A percentile compares a stretch with the other conserved stretches of the same genome.
phyloP scores from a whole-genome alignment of 2,329 filamentous ascomycete genomes.

The Penicillium capsulatum region DNA sequence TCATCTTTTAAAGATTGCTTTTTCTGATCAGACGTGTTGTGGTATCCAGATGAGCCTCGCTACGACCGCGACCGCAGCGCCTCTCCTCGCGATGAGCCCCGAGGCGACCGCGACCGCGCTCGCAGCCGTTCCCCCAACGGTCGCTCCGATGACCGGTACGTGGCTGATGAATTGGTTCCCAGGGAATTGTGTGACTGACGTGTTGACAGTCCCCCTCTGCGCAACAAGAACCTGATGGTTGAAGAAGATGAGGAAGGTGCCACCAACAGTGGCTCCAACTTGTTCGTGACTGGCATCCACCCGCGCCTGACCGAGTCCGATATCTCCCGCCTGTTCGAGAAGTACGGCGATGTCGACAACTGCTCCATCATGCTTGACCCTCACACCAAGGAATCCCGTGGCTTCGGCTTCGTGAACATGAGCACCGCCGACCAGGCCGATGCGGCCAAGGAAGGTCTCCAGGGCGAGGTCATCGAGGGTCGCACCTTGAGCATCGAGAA shows the following conservation, averaged over 20 bases:
- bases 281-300: slow-evolving; percentile 98
- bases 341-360: slow-evolving; percentile 97
- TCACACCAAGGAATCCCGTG: slow-evolving; percentile 96
- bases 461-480: slow-evolving; percentile 92
- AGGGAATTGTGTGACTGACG: background rate
- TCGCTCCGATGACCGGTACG: slow-evolving; percentile 52
- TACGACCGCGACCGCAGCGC: slow-evolving; percentile 64
- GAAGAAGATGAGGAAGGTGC: slow-evolving; percentile 67
- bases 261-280: slow-evolving; percentile 90
- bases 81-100: slow-evolving; percentile 58
- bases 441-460: slow-evolving; percentile 90
- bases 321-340: slow-evolving; percentile 92
- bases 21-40: background rate
- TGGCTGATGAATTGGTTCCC: slow-evolving; percentile 1
- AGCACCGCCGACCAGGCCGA: slow-evolving; percentile 90
- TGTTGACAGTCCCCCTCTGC: slow-evolving; percentile 2
- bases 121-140: slow-evolving; percentile 63
- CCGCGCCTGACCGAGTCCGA: slow-evolving; percentile 85
- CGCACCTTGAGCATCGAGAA: slow-evolving; percentile 98
- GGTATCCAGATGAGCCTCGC: slow-evolving; percentile 53
- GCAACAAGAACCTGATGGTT: slow-evolving; percentile 15
- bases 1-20: background rate
- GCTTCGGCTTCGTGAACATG: slow-evolving; percentile 99
- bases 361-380: slow-evolving; percentile 99
- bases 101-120: slow-evolving; percentile 52